Evolutionary conservation across 805 yeast species (phyloP).

Genomic region (Lipomyces yamanashiensis): DNA sequence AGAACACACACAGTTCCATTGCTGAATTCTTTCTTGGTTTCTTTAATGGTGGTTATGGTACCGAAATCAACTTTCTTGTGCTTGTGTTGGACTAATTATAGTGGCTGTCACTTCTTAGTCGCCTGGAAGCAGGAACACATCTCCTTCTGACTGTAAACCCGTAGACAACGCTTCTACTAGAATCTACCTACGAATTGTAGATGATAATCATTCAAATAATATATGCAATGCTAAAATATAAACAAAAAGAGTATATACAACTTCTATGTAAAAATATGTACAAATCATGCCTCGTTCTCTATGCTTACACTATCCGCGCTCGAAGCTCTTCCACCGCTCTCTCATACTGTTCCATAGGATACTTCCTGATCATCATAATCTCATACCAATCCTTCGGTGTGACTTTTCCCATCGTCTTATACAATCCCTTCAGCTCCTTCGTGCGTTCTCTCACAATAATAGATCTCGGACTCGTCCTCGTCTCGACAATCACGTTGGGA

Average conservation of each 20-base stretch:
- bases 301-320: neutral
- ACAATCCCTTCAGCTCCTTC: neutral
- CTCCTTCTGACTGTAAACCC: neutral
- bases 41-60: slow-evolving; percentile 37
- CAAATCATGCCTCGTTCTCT: neutral
- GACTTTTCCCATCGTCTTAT: neutral
- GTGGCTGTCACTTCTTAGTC: slow-evolving; percentile 17
- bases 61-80: slow-evolving; percentile 32
- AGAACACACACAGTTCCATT: slow-evolving; percentile 35
- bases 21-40: slow-evolving; percentile 15
- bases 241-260: neutral
- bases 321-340: neutral
- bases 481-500: neutral
- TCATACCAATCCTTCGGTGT: neutral
- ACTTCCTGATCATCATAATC: neutral
- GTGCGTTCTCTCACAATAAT: neutral
- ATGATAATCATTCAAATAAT: neutral
- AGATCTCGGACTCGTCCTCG: neutral
- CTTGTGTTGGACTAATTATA: slow-evolving; percentile 32
- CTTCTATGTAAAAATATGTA: slow-evolving; percentile 3
- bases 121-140: slow-evolving; percentile 36
- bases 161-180: neutral
- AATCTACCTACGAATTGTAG: neutral
- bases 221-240: neutral
- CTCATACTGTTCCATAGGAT: neutral